phyloP scores from a whole-genome alignment of 306 rosid genomes.

The Prinsepia uniflora region DNA sequence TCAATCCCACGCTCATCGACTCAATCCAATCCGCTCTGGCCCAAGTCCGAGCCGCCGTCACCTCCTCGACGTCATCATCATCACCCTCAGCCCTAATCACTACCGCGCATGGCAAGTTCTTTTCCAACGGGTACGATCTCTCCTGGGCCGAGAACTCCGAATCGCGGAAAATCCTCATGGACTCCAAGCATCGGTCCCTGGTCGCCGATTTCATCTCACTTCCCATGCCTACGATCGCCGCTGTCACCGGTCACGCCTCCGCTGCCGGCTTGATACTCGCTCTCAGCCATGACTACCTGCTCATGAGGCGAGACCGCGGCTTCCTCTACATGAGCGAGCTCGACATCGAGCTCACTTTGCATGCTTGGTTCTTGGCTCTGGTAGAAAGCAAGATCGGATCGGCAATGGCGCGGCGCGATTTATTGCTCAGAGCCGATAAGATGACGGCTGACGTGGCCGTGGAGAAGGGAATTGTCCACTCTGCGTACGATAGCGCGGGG shows the following conservation, averaged over 20 bases:
- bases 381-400: constrained; percentile 47
- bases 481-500: constrained; percentile 46
- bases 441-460: constrained; percentile 55
- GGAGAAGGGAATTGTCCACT: constrained; percentile 53
- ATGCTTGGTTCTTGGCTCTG: constrained; percentile 51
- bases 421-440: constrained; percentile 59
- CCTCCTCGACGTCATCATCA: constrained; percentile 16
- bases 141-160: constrained; percentile 37
- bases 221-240: constrained; percentile 76
- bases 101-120: constrained; percentile 80
- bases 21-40: constrained; percentile 47
- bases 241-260: constrained; percentile 75
- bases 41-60: constrained; percentile 45
- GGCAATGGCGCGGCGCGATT: constrained; percentile 43
- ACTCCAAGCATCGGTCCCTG: constrained; percentile 40
- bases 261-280: constrained; percentile 70
- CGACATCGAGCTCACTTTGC: constrained; percentile 50
- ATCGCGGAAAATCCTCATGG: constrained; percentile 26
- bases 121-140: constrained; percentile 82
- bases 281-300: constrained; percentile 61
- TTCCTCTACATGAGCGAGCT: constrained; percentile 87
- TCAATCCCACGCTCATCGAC: constrained; percentile 60
- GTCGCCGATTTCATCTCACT: constrained; percentile 53
- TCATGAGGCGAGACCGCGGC: constrained; percentile 70
- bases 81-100: constrained; percentile 64